Conservation (phyloP, 768 basidiomycete species). For the Fistulinella prunicolor region DNA sequence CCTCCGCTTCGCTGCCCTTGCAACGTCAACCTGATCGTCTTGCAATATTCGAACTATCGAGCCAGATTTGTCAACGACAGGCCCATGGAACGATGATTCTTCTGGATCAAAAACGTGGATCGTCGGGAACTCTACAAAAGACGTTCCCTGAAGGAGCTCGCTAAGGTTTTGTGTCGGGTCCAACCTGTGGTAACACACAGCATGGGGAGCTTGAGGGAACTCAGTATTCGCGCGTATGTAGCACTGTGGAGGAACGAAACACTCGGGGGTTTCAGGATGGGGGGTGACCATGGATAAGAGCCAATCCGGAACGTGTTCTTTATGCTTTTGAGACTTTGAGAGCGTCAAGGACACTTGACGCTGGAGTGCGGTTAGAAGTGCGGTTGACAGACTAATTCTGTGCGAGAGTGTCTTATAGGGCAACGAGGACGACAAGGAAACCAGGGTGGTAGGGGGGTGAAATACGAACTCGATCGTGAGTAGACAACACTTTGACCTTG, state of each 20-base stretch:
- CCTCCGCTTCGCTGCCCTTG: slow-evolving; percentile 50
- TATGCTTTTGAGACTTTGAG: slow-evolving; percentile 40
- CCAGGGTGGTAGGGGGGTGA: slow-evolving; percentile 51
- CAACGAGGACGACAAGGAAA: slow-evolving; percentile 35
- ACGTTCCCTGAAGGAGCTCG: slow-evolving; percentile 50
- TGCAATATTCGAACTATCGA: slow-evolving; percentile 21
- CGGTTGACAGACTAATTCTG: slow-evolving; percentile 46
- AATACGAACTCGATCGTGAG: slow-evolving; percentile 75
- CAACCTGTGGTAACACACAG: slow-evolving; percentile 52
- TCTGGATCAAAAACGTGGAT: slow-evolving; percentile 69
- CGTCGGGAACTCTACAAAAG: slow-evolving; percentile 82
- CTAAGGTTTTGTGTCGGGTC: slow-evolving; percentile 48
- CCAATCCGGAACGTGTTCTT: slow-evolving; percentile 55
- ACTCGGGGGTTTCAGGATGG: slow-evolving; percentile 53
- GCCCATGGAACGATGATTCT: slow-evolving; percentile 52
- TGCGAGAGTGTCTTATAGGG: slow-evolving; percentile 62
- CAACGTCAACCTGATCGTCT: slow-evolving; percentile 22
- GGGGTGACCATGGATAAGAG: slow-evolving; percentile 48
- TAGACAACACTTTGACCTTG: slow-evolving; percentile 63
- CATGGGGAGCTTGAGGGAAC: slow-evolving; percentile 23
- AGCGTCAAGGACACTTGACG: slow-evolving; percentile 34
- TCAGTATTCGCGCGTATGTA: slow-evolving; percentile 50
- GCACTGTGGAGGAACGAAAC: slow-evolving; percentile 56
- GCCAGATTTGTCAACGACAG: slow-evolving; percentile 56
- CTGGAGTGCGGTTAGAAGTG: slow-evolving; percentile 52